phyloP scores from a whole-genome alignment of 2,329 filamentous ascomycete species.

The Mycosphaerella sp. region DNA sequence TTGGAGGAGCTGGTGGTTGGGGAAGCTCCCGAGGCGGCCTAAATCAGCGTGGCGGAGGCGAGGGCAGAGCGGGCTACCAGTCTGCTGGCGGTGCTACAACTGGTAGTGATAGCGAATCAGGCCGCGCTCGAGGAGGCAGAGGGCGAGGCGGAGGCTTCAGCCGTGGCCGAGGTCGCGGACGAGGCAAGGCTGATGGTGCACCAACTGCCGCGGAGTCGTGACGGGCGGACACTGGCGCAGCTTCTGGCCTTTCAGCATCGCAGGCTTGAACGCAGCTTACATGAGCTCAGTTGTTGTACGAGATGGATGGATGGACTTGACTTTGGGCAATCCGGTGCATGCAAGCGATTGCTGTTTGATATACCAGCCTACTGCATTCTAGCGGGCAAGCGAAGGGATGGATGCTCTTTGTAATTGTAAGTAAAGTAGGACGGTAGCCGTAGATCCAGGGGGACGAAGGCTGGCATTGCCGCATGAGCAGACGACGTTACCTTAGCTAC shows the following conservation, averaged over 20 bases:
- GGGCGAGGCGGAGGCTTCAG: slow-evolving; percentile 41
- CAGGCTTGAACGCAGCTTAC: not conserved
- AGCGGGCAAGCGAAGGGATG: slow-evolving; percentile 15
- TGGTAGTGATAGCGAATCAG: slow-evolving; percentile 63
- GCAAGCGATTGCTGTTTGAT: slow-evolving; percentile 14
- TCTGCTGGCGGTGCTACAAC: slow-evolving; percentile 32
- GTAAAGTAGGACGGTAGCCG: slow-evolving; percentile 2
- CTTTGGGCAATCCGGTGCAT: slow-evolving; percentile 8
- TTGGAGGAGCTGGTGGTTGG: slow-evolving; percentile 52
- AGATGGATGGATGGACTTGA: not conserved
- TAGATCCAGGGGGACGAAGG: not conserved
- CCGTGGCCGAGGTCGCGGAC: slow-evolving; percentile 45
- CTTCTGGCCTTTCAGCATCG: not conserved
- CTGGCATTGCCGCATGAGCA: not conserved
- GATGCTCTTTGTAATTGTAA: slow-evolving; percentile 18
- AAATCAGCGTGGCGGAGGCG: slow-evolving; percentile 53
- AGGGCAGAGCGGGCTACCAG: slow-evolving; percentile 31
- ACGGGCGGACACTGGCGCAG: not conserved
- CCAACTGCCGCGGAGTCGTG: slow-evolving; percentile 30
- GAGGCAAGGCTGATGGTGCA: slow-evolving; percentile 25
- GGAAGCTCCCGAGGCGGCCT: slow-evolving; percentile 60
- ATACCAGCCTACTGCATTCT: slow-evolving; percentile 18
- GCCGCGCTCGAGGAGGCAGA: slow-evolving; percentile 50
- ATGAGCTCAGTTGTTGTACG: not conserved
- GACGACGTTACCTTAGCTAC: not conserved